Evolutionary conservation across 1,284 basidiomycete species (phyloP).

Genomic region (Cystobasidium sp.): DNA sequence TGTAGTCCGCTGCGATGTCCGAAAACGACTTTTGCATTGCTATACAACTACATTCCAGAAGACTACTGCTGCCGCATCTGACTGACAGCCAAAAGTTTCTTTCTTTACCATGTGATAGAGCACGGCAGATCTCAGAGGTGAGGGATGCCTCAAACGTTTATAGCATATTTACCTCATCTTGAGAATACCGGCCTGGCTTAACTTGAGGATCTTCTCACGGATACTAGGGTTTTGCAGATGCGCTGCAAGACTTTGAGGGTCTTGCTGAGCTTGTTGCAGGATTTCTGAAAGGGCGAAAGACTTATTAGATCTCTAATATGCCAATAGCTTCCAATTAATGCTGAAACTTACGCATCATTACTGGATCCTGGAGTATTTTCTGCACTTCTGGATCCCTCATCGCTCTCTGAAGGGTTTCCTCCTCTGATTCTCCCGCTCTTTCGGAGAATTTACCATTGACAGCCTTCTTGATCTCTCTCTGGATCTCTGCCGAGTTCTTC

Average conservation of each 20-base stretch:
- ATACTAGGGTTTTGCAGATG: conserved; percentile 96
- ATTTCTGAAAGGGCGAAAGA: conserved; percentile 61
- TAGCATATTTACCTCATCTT: conserved; percentile 48
- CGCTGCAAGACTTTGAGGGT: conserved; percentile 88
- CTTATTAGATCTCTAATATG: no score
- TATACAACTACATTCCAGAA: no score
- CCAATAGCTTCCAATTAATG: no score
- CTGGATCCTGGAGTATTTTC: conserved; percentile 80
- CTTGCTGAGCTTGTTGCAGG: conserved; percentile 87
- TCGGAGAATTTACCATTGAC: conserved; percentile 80
- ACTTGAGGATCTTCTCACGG: conserved; percentile 83
- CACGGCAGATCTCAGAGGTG: no score
- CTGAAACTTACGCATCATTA: conserved; percentile 84
- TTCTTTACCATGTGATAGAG: no score
- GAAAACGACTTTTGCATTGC: no score
- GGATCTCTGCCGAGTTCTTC: conserved; percentile 80
- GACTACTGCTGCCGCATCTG: no score
- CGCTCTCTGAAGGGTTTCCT: conserved; percentile 88
- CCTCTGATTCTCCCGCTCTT: conserved; percentile 85
- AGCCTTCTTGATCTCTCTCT: conserved; percentile 75
- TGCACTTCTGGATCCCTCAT: conserved; percentile 95
- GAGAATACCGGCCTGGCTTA: conserved; percentile 93
- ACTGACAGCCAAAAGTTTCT: no score
- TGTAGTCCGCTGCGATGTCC: no score
- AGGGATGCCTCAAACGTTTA: no score